These are phyloP conservation scores for Candida fluviatilis DNA, from an alignment of 805 yeast species.

Conservation along the genomic window DNA sequence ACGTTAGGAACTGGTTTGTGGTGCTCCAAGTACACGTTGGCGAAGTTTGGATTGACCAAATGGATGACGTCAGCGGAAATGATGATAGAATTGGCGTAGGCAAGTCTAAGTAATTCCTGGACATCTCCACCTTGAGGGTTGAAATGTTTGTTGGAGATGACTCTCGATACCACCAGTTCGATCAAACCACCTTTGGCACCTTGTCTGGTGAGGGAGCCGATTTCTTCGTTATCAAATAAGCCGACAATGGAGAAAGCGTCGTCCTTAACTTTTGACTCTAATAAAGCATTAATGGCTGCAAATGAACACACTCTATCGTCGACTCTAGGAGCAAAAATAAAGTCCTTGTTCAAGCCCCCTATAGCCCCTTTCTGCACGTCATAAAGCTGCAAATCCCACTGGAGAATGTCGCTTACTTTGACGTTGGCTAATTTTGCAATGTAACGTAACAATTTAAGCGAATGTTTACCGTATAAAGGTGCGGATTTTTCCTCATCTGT, in stretches of 20 bases:
- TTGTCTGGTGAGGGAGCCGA: conserved; percentile 75
- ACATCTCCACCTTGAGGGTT: conserved; percentile 14
- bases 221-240: conserved; percentile 76
- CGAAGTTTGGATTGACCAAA: conserved; percentile 75
- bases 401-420: conserved; percentile 57
- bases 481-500: conserved; percentile 57
- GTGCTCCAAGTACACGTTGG: conserved; percentile 63
- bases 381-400: conserved; percentile 72
- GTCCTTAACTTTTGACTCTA: conserved; percentile 15
- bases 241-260: conserved; percentile 56
- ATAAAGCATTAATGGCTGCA: conserved; percentile 60
- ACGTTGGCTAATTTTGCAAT: conserved; percentile 59
- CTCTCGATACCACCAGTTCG: conserved; percentile 61
- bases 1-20: conserved; percentile 79
- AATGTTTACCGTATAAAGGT: conserved; percentile 68
- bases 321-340: conserved; percentile 75
- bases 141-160: conserved; percentile 29
- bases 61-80: conserved; percentile 84
- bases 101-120: conserved; percentile 29
- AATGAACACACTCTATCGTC: conserved; percentile 83
- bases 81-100: conserved; percentile 72
- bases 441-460: conserved; percentile 63
- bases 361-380: conserved; percentile 77
- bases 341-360: conserved; percentile 77
- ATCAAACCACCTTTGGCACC: conserved; percentile 79